Conservation (phyloP, 2,329 filamentous ascomycete species). For the Didymella glomerata region DNA sequence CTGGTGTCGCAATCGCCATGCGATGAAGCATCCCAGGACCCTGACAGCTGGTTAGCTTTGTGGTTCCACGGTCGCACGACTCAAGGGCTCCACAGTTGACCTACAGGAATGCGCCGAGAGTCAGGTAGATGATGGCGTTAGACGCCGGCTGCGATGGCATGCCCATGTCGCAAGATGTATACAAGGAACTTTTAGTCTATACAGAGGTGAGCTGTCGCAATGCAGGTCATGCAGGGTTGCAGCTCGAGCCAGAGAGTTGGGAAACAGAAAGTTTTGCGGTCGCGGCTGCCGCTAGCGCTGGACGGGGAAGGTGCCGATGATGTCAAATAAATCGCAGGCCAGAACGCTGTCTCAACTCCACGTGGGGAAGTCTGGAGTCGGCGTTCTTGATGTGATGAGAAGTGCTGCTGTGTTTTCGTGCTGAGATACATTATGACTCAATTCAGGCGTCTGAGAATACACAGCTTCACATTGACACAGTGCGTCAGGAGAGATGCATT, state of each 20-base stretch:
- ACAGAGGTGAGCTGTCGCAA: constrained; percentile 18
- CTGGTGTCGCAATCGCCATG: constrained; percentile 67
- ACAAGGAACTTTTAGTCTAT: constrained; percentile 11
- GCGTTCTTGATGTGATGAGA: background rate
- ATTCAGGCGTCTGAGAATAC: background rate
- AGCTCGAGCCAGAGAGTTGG: constrained; percentile 20
- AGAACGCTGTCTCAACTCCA: constrained; percentile 5
- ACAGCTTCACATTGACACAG: background rate
- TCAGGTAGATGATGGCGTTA: constrained; percentile 83
- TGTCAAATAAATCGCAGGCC: constrained; percentile 27
- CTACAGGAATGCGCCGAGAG: constrained; percentile 80
- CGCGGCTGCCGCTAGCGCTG: constrained; percentile 31
- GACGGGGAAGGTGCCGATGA: constrained; percentile 26
- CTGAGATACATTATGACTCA: background rate
- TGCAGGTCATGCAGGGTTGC: constrained; percentile 32
- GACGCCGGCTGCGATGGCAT: constrained; percentile 78
- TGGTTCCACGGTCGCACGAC: constrained; percentile 13
- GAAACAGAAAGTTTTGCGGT: constrained; percentile 33
- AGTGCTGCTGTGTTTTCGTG: background rate
- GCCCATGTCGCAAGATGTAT: constrained; percentile 65
- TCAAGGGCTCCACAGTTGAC: constrained; percentile 36
- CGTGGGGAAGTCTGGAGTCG: constrained; percentile 10
- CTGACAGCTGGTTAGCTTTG: constrained; percentile 54
- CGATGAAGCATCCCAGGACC: constrained; percentile 67
- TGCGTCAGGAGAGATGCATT: constrained; percentile 6